Evolutionary conservation across 306 rosid species (phyloP), one percentile per base, ranked within the genome.

Genomic region (Betula pendula): DNA sequence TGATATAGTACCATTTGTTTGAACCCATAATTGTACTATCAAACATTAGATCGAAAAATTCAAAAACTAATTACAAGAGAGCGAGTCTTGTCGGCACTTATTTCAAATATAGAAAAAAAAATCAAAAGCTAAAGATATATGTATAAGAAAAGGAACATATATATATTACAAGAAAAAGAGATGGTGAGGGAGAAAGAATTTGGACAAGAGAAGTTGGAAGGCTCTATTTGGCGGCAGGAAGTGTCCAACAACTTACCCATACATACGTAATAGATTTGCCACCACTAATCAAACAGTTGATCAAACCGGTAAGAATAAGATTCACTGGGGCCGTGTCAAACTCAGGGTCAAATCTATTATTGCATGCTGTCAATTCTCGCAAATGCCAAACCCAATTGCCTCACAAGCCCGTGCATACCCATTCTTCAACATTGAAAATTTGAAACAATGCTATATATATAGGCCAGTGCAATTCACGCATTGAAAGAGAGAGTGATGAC

Each of bases 291-390:
- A 69, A 50, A 19, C 69, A 19, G 33, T 73, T 68, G 77, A 84
- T 74, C 27, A 72, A 76, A 35, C 71, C 43, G 43, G 78, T 62
- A 78, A 83, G 82, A 83, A 85, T 87, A 87, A 85, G 90, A 85
- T 88, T 85, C 84, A 81, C 79, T 70, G 87, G 44, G 25, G 48
- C 29, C 59, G 8, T 70, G 85, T 80, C 91, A 81, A 80, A 73
- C 63, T 53, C 78, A 62, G 70, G 82, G 89, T 86, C 90, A 85
- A 83, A 87, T 89, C 86, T 74, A 81, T 16, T 52, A 29, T 38
- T 12, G 47, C 62, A 42, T 71, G 73, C 78, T 48, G 66, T 74
- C 40, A 56, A 12, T 29, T 59, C 38, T 56, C 42, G 9, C 27
- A 15, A 12, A 4, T 12, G 12, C 25, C 47, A 13, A 31, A 55